Conservation (phyloP, 2,329 filamentous ascomycete species). For the Colletotrichum godetiae region DNA sequence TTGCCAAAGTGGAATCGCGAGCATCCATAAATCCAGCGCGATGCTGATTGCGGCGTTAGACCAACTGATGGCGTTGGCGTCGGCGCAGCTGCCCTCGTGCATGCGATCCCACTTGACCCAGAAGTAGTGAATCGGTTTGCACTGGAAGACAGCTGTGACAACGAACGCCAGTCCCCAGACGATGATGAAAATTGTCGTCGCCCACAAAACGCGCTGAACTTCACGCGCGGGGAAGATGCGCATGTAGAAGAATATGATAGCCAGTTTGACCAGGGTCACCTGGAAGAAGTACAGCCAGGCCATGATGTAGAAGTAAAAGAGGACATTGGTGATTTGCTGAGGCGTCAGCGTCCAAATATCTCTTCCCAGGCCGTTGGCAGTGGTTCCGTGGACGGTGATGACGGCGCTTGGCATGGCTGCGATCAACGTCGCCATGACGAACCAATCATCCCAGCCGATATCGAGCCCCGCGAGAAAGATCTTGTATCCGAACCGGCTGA, state of each 20-base stretch:
- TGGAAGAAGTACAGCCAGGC: slow-evolving; percentile 55
- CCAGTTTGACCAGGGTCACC: slow-evolving; percentile 56
- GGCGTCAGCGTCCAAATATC: slow-evolving; percentile 59
- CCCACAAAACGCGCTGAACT: slow-evolving; percentile 51
- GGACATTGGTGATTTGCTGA: slow-evolving; percentile 52
- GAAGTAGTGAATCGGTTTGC: slow-evolving; percentile 57
- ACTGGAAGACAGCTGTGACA: slow-evolving; percentile 56
- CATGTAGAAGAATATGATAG: slow-evolving; percentile 62
- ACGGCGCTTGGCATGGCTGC: slow-evolving; percentile 43
- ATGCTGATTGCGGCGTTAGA: slow-evolving; percentile 60
- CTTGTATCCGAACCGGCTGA: slow-evolving; percentile 50
- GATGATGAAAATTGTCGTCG: slow-evolving; percentile 48
- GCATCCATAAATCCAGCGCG: slow-evolving; percentile 58
- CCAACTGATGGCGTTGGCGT: slow-evolving; percentile 58
- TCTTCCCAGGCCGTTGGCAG: slow-evolving; percentile 52
- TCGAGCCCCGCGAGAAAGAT: slow-evolving; percentile 45
- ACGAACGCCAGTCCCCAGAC: slow-evolving; percentile 51
- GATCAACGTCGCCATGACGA: slow-evolving; percentile 42
- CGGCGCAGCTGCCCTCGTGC: slow-evolving; percentile 56
- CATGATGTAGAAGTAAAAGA: slow-evolving; percentile 52
- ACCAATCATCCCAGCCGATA: slow-evolving; percentile 51
- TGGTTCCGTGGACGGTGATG: slow-evolving; percentile 43
- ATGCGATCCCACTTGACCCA: slow-evolving; percentile 64
- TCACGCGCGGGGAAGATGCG: slow-evolving; percentile 56
- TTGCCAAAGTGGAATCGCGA: slow-evolving; percentile 57